phyloP scores from a whole-genome alignment of 1,284 basidiomycete species.

The Psilocybe mexicana region DNA sequence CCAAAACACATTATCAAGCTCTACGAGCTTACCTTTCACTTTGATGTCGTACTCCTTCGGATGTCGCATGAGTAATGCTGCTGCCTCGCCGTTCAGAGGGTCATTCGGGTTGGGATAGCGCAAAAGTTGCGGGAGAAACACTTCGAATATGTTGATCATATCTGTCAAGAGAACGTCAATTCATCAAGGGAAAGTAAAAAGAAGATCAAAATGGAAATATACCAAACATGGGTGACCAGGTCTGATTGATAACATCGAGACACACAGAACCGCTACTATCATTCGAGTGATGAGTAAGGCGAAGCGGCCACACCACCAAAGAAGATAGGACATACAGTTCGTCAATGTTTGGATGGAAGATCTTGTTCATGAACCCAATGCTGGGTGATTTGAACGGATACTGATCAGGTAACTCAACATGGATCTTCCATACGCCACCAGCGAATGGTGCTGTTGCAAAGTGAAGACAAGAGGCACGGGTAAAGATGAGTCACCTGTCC shows the following conservation, averaged over 20 bases:
- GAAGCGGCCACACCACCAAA: neutral
- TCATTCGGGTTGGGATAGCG: conserved; percentile 98
- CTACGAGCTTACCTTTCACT: conserved; percentile 71
- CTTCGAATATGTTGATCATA: conserved; percentile 99
- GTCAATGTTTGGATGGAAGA: conserved; percentile 99
- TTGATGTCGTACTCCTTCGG: conserved; percentile 93
- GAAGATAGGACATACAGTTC: conserved; percentile 61
- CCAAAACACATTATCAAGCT: neutral
- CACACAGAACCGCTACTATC: conserved; percentile 91
- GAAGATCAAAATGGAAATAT: conserved; percentile 19
- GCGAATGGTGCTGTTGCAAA: conserved; percentile 81
- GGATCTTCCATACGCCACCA: conserved; percentile 98
- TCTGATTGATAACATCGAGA: conserved; percentile 96
- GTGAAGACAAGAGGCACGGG: conserved; percentile 2
- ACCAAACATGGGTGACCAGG: conserved; percentile 99
- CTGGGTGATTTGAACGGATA: conserved; percentile 99
- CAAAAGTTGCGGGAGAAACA: conserved; percentile 94
- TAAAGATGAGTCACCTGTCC: conserved; percentile 4
- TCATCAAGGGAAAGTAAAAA: neutral
- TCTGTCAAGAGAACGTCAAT: conserved; percentile 48
- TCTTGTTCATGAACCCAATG: conserved; percentile 99
- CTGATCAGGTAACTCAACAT: conserved; percentile 98
- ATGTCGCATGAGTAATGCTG: conserved; percentile 94
- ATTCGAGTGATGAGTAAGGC: neutral
- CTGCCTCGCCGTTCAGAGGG: conserved; percentile 96